Base-by-base conservation (phyloP, 306 rosid genomes). In the Rosa chinensis region DNA sequence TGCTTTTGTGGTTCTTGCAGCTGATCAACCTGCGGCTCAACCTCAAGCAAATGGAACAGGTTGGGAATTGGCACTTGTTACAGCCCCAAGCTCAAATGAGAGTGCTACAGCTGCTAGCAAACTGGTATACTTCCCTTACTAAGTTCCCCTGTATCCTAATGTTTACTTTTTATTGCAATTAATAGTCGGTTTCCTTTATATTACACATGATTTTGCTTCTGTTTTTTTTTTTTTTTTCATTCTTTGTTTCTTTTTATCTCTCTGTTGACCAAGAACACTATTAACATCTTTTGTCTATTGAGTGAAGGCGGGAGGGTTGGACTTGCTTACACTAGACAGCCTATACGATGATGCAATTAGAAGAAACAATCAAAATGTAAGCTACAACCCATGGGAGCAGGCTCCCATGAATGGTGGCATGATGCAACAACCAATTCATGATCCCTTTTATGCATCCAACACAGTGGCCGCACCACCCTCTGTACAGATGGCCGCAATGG, bases 61-160 rank as follows among this genome's bases (percentile, higher is more conserved):
- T 76, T 96, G 99, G 99, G 99, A 96, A 86, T 84, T 96, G 86
- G 98, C 99, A 43, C 99, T 96, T 77, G 99, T 96, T 59, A 90
- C 96, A 0, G 92, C 98, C 82, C 99, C 98, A 77, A 93, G 98
- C 90, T 91, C 98, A 59, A 96, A 93, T 66, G 99, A 93, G 84
- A 90, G 80, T 82, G 94, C 90, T 40, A 10, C 89, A 0, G 77
- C 93, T 64, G 82, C 94, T 83, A 96, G 98, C 89, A 89, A 90
- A 85, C 85, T 96, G 94, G 99, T 96, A 82, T 43, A 25, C 83
- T 50, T 86, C 78, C 64, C 74, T 53, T 71, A 40, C 61, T 50
- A 67, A 45, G 77, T 75, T 63, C 71, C 11, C 16, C 4, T 7
- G 35, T 50, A 23, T 75, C 44, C 1, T 28, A 58, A 13, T 56